Conservation (phyloP, 441 rosid species). For the Erodium moschatum region DNA sequence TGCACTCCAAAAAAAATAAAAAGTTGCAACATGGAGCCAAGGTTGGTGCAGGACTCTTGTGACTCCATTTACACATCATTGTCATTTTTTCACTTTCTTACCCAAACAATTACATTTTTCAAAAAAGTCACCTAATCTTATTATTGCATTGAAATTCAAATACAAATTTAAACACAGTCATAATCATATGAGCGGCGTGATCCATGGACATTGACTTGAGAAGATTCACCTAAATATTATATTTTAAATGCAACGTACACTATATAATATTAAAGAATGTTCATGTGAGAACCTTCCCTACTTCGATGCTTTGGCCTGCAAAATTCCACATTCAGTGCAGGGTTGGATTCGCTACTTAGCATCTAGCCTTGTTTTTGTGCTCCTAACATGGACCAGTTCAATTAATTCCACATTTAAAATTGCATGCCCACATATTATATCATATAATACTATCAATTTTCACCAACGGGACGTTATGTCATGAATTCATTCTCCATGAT, state of each 20-base stretch:
- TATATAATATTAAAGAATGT: not conserved
- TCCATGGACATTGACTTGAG: not conserved
- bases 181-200: not conserved
- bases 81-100: not conserved
- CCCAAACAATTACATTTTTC: not conserved
- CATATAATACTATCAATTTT: too few species aligned
- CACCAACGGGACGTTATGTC: too few species aligned
- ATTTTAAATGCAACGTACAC: slow-evolving; percentile 1
- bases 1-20: slow-evolving; percentile 8
- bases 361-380: not conserved
- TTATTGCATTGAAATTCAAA: not conserved
- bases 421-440: too few species aligned
- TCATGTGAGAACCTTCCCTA: not conserved
- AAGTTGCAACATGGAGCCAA: slow-evolving; percentile 15
- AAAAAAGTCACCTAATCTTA: not conserved
- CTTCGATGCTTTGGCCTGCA: slow-evolving; percentile 1
- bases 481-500: too few species aligned
- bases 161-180: not conserved
- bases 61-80: slow-evolving; percentile 28
- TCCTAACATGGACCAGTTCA: not conserved
- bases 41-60: slow-evolving; percentile 31
- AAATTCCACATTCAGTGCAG: not conserved
- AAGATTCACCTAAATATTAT: not conserved
- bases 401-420: too few species aligned
- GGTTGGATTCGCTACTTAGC: not conserved